Evolutionary conservation across 2,329 filamentous ascomycete genomes (phyloP).

Genomic region (Pleurostoma richardsiae): DNA sequence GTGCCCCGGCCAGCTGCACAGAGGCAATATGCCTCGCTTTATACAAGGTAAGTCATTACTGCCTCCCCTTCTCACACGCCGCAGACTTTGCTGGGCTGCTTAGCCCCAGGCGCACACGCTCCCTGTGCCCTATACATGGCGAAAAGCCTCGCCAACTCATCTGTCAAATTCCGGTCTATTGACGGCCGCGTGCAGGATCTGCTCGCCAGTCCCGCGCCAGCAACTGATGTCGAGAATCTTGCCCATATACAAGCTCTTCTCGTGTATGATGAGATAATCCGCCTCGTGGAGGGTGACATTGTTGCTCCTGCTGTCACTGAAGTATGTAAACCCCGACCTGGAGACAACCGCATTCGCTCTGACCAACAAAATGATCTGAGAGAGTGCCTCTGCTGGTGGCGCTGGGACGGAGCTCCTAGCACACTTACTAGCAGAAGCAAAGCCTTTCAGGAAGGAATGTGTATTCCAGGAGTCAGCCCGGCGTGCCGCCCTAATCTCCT

Average conservation of each 20-base stretch:
- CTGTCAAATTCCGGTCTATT: conserved; percentile 43
- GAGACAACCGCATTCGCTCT: conserved; percentile 27
- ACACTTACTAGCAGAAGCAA: conserved; percentile 31
- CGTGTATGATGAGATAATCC: conserved; percentile 39
- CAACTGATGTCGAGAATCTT: conserved; percentile 21
- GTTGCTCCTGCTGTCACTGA: conserved; percentile 23
- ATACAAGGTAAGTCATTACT: conserved; percentile 36
- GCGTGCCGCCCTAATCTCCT: conserved; percentile 41
- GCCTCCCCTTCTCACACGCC: too few relatives aligned
- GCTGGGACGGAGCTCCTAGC: conserved; percentile 3
- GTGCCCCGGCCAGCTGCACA: conserved; percentile 45
- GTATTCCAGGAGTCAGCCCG: conserved; percentile 48
- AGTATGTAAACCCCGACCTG: conserved; percentile 18
- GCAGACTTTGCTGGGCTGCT: not conserved
- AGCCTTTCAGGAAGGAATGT: conserved; percentile 44
- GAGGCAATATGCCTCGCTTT: conserved; percentile 40
- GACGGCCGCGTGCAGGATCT: conserved; percentile 38
- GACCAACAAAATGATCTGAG: conserved; percentile 22
- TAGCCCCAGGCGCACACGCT: conserved; percentile 40
- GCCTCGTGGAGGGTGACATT: conserved; percentile 37
- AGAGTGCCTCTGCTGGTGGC: not conserved
- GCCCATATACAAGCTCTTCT: conserved; percentile 35
- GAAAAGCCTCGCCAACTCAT: conserved; percentile 40
- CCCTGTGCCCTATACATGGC: conserved; percentile 48
- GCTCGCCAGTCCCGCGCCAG: conserved; percentile 24